Percentiles rank a stretch among this genome's conserved stretches.
phyloP scores from a whole-genome alignment of 1,284 basidiomycete genomes.

The Boletellus sp. region DNA sequence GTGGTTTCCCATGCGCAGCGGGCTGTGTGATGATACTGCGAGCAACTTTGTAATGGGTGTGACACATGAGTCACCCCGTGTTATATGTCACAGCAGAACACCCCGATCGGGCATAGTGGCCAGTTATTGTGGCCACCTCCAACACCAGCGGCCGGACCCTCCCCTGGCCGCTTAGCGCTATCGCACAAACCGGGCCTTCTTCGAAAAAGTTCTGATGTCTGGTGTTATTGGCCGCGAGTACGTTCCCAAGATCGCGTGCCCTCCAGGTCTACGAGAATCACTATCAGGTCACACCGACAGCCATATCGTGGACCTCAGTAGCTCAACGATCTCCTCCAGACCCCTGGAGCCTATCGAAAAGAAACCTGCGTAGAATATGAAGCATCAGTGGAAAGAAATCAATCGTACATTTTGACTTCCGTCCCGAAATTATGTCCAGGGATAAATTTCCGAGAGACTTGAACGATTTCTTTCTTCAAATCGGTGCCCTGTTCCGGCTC shows the following conservation, averaged over 20 bases:
- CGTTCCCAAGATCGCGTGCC: constrained; percentile 40
- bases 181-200: neutral
- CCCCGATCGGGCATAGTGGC: constrained; percentile 65
- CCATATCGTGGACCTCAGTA: constrained; percentile 11
- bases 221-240: constrained; percentile 30
- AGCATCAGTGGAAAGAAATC: constrained; percentile 8
- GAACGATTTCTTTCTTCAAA: constrained; percentile 43
- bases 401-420: constrained; percentile 38
- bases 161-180: neutral
- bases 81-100: constrained; percentile 34
- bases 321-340: constrained; percentile 16
- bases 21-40: constrained; percentile 6
- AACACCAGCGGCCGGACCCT: constrained; percentile 39
- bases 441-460: constrained; percentile 48
- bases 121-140: constrained; percentile 48
- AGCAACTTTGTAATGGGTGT: constrained; percentile 21
- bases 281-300: constrained; percentile 1
- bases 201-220: neutral
- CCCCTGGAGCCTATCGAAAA: constrained; percentile 21
- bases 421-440: constrained; percentile 29
- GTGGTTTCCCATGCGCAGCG: constrained; percentile 18
- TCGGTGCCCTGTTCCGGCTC: constrained; percentile 32
- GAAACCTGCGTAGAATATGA: constrained; percentile 20
- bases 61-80: constrained; percentile 16
- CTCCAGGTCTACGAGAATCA: constrained; percentile 43